Conservation (phyloP, 257 asterid genomes). For the Solanum stenotomum region DNA sequence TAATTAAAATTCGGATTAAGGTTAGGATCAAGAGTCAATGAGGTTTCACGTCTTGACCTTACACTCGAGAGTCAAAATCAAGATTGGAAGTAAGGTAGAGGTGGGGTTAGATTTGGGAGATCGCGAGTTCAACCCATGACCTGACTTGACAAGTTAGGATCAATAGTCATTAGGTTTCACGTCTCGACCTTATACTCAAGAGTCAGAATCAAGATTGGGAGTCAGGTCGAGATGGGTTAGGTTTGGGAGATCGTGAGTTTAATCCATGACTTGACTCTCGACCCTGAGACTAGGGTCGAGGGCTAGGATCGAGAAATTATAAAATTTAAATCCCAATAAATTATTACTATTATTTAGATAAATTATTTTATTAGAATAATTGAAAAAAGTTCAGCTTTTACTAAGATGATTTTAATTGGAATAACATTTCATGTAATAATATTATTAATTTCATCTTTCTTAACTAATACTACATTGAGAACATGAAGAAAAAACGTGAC, state of each 20-base stretch:
- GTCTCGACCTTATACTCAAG: no score
- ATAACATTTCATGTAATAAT: no score
- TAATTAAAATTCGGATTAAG: fast-evolving
- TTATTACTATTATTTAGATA: not conserved
- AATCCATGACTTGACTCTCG: not conserved
- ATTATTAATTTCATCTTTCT: no score
- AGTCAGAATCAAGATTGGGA: not conserved
- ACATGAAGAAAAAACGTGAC: not conserved
- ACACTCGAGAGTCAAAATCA: not conserved
- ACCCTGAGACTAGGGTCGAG: not conserved
- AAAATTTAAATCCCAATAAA: no score
- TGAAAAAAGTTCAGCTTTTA: no score
- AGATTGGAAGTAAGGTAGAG: no score
- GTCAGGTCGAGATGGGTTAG: no score
- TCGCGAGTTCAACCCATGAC: not conserved
- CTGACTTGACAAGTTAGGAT: not conserved
- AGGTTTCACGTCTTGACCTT: no score
- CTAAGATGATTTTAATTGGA: not conserved
- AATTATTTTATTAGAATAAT: no score
- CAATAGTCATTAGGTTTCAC: not conserved
- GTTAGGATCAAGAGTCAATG: not conserved
- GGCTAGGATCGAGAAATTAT: not conserved
- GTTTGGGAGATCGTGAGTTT: not conserved
- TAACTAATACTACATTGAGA: no score
- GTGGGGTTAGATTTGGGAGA: not conserved